Percentiles rank a stretch among this genome's conserved stretches.
Evolutionary conservation across 139 green algal genomes (phyloP).

Genomic region (Chlorella ohadii): DNA sequence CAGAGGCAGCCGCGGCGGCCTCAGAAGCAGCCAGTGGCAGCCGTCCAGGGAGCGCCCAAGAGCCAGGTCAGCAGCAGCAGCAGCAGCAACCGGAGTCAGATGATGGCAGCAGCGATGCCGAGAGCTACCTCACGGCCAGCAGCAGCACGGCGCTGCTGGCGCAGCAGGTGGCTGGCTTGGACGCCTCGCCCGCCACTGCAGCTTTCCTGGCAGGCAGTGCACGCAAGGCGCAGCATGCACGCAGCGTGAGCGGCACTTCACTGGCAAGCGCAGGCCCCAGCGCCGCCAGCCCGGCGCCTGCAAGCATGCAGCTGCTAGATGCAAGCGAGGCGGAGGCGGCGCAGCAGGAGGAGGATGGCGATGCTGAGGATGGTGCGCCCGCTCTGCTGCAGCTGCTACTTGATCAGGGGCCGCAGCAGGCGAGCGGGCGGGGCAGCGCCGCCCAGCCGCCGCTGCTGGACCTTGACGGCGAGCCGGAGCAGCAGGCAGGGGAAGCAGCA

Average conservation of each 20-base stretch:
- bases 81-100: conserved; percentile 13
- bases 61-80: conserved; percentile 34
- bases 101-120: conserved; percentile 1
- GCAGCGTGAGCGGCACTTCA: conserved; percentile 6
- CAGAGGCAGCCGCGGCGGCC: conserved; percentile 25
- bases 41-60: neutral
- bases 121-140: conserved; percentile 25
- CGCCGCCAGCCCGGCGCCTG: neutral
- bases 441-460: neutral
- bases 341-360: neutral
- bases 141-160: conserved; percentile 24
- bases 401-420: too few relatives aligned
- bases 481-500: neutral
- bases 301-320: neutral
- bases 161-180: neutral
- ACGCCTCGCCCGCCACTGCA: neutral
- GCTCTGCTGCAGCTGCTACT: conserved; percentile 8
- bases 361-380: neutral
- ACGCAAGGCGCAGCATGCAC: neutral
- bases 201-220: neutral
- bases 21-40: neutral
- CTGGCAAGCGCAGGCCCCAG: neutral
- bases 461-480: neutral
- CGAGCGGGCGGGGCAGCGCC: too few relatives aligned
- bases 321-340: conserved; percentile 1